Percentiles rank a stretch among this genome's conserved stretches.
These are phyloP conservation scores for Petasospora rhodanensis DNA, from an alignment of 1,139 yeast genomes.

Conservation along the genomic window DNA sequence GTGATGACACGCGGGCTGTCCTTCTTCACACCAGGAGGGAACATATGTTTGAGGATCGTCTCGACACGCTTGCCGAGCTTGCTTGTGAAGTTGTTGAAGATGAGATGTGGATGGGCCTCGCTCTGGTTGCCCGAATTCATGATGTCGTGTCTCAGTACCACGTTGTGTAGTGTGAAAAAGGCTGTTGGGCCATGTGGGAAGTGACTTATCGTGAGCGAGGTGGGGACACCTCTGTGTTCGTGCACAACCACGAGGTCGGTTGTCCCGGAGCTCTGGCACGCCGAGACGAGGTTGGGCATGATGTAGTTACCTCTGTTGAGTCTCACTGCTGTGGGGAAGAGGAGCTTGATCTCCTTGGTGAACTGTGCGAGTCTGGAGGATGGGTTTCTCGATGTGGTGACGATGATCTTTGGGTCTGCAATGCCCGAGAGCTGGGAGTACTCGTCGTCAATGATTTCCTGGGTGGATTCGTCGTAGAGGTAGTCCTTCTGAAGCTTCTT, in stretches of 20 bases:
- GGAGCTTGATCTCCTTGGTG: slow-evolving; percentile 82
- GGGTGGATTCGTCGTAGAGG: slow-evolving; percentile 74
- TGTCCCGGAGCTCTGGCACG: slow-evolving; percentile 72
- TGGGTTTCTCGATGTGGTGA: slow-evolving; percentile 93
- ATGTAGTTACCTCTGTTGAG: slow-evolving; percentile 91
- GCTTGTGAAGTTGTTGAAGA: slow-evolving; percentile 87
- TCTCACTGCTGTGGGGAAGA: slow-evolving; percentile 87
- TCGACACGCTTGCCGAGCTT: slow-evolving; percentile 80
- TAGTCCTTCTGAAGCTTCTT: slow-evolving; percentile 72
- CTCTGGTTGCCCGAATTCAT: slow-evolving; percentile 81
- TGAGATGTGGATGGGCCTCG: slow-evolving; percentile 90
- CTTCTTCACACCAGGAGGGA: slow-evolving; percentile 95
- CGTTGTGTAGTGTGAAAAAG: slow-evolving; percentile 90
- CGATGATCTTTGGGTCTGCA: slow-evolving; percentile 86
- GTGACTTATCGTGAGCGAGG: slow-evolving; percentile 87
- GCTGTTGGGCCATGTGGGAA: slow-evolving; percentile 99
- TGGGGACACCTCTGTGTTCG: slow-evolving; percentile 98
- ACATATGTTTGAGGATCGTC: slow-evolving; percentile 76
- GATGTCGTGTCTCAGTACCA: slow-evolving; percentile 89
- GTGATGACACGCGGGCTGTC: slow-evolving; percentile 87
- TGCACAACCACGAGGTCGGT: slow-evolving; percentile 84
- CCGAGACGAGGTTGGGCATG: slow-evolving; percentile 77
- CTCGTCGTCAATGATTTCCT: slow-evolving; percentile 77
- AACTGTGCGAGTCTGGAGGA: slow-evolving; percentile 81
- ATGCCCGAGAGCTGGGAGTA: slow-evolving; percentile 84